phyloP scores from a whole-genome alignment of 2,329 filamentous ascomycete genomes.

The Cercospora sp. region DNA sequence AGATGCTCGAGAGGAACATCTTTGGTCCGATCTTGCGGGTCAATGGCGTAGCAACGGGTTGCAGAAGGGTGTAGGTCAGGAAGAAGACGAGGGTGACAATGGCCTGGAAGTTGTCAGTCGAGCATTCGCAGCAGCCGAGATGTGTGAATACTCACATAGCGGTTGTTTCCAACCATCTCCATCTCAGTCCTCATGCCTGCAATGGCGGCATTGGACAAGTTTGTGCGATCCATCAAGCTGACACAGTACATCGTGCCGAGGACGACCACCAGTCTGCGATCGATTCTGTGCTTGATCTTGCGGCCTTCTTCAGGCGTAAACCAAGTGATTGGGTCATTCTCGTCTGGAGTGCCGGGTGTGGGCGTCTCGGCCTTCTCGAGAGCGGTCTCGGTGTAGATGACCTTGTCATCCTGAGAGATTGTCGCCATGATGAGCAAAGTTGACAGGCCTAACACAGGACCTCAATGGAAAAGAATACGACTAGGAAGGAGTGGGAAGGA shows the following conservation, averaged over 20 bases:
- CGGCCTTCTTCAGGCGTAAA: conserved; percentile 64
- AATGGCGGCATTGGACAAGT: conserved; percentile 35
- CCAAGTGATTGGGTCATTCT: conserved; percentile 34
- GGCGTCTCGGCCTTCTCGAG: conserved; percentile 10
- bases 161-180: conserved; percentile 19
- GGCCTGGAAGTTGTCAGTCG: conserved; percentile 35
- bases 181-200: conserved; percentile 27
- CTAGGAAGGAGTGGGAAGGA: background rate
- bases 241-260: conserved; percentile 15
- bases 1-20: conserved; percentile 27
- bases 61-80: conserved; percentile 42
- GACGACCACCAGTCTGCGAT: conserved; percentile 8
- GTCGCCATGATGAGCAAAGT: background rate
- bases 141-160: conserved; percentile 20
- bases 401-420: background rate
- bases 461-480: background rate
- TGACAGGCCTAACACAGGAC: background rate
- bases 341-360: conserved; percentile 8
- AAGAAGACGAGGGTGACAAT: conserved; percentile 39
- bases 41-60: conserved; percentile 37
- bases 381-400: background rate
- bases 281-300: conserved; percentile 61
- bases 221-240: conserved; percentile 12
- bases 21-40: conserved; percentile 36
- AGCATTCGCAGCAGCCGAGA: too few species aligned